These are phyloP conservation scores for Plasmopara halstedii DNA, from an alignment of 352 stramenopile genomes.

Conservation along the genomic window DNA sequence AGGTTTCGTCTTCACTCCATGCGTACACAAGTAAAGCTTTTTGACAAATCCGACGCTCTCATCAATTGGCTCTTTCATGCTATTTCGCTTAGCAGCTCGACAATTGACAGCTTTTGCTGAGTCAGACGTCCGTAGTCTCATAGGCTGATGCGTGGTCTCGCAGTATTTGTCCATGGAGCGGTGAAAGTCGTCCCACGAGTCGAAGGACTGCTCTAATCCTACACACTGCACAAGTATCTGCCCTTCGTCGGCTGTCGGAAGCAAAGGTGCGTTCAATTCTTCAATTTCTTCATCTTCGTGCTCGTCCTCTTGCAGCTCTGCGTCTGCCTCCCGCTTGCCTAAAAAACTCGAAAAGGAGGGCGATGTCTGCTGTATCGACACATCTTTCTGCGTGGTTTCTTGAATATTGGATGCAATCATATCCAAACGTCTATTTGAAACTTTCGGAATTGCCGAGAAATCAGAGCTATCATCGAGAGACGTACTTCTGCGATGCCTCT, in stretches of 20 bases:
- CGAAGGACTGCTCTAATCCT: constrained; percentile 65
- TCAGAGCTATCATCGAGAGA: constrained; percentile 10
- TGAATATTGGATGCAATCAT: neutral
- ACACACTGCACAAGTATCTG: constrained; percentile 58
- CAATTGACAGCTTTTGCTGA: constrained; percentile 75
- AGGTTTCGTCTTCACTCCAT: constrained; percentile 79
- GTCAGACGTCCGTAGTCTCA: constrained; percentile 73
- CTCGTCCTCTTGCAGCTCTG: constrained; percentile 48
- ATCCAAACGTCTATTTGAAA: constrained; percentile 4
- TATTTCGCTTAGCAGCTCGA: constrained; percentile 75
- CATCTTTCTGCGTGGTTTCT: constrained; percentile 1
- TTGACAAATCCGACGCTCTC: constrained; percentile 81
- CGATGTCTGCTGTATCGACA: constrained; percentile 12
- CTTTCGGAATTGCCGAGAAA: constrained; percentile 16
- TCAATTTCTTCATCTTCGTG: constrained; percentile 38
- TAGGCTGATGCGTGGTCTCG: constrained; percentile 63
- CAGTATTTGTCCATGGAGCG: constrained; percentile 76
- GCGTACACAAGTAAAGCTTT: constrained; percentile 79
- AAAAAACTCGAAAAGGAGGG: constrained; percentile 48
- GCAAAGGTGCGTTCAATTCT: constrained; percentile 39
- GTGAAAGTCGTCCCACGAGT: constrained; percentile 81
- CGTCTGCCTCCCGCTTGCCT: constrained; percentile 54
- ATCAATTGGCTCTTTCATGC: constrained; percentile 77
- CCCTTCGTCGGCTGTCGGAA: constrained; percentile 52
- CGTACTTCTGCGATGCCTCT: constrained; percentile 14